These are phyloP conservation scores for Suillus subalutaceus DNA, from an alignment of 768 basidiomycete species.

Conservation along the genomic window DNA sequence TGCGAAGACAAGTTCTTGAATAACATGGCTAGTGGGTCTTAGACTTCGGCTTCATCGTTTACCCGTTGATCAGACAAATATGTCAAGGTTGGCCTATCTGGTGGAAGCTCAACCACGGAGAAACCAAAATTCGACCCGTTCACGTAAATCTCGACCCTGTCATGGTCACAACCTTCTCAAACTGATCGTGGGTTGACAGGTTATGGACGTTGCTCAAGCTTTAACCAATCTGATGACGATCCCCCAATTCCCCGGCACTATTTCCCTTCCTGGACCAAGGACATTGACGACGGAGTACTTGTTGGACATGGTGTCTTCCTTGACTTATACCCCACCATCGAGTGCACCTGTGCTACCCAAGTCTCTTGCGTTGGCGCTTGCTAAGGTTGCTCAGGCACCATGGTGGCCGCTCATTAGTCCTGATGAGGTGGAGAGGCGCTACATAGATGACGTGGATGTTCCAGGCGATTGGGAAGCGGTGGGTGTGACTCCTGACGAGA, in stretches of 20 bases:
- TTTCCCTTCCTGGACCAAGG: conserved; percentile 88
- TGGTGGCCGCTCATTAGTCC: conserved; percentile 96
- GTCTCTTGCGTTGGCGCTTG: conserved; percentile 60
- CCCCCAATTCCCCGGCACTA: conserved; percentile 63
- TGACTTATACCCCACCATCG: conserved; percentile 78
- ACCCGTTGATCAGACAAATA: conserved; percentile 17
- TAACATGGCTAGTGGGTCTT: conserved; percentile 81
- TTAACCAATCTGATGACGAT: conserved; percentile 74
- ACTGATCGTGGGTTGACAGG: conserved; percentile 45
- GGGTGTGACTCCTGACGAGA: conserved; percentile 78
- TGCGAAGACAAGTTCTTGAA: conserved; percentile 93
- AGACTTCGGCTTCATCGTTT: conserved; percentile 9
- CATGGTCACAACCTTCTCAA: conserved; percentile 23
- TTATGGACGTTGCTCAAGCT: conserved; percentile 92
- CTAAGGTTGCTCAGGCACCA: conserved; percentile 59
- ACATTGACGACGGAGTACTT: conserved; percentile 83
- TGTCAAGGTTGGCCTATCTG: conserved; percentile 82
- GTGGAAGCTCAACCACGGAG: conserved; percentile 90
- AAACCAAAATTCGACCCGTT: conserved; percentile 87
- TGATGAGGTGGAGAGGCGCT: conserved; percentile 89
- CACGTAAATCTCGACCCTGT: conserved; percentile 60
- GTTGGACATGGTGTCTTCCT: conserved; percentile 72
- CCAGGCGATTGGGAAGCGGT: conserved; percentile 84
- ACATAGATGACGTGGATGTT: conserved; percentile 76
- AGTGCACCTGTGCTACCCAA: conserved; percentile 79